Evolutionary conservation across 2,329 filamentous ascomycete genomes (phyloP), one percentile per base, ranked within the genome.

Genomic region (Graphilbum sp.): DNA sequence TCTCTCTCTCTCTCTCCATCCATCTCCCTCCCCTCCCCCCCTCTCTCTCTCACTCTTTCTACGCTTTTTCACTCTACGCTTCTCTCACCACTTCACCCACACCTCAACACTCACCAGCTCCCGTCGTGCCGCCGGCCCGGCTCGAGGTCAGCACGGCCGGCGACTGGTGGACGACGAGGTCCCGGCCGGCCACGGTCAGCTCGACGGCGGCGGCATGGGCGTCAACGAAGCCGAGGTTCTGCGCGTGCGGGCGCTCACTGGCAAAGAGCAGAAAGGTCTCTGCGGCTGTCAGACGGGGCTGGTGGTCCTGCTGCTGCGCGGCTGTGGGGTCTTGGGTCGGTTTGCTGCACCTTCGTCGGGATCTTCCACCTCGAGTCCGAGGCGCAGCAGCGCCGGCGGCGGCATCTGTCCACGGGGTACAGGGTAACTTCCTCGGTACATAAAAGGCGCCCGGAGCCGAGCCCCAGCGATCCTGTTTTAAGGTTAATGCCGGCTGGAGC

Each of bases 241-340:
- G 72, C 9, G 44, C 45, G 12, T 79, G 80, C 0, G 80, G 75
- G 20, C 84, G 72, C 16, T 73, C 61, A 52, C 80, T 75, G 32
- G 84, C 79, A 63, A 93, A 95, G 39, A 95, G 67, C 29, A 87
- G 60, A 52, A 93, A 95, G 5, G 84, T 83, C 61, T 96, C 88
- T 94, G 19, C 3, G 15, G 13, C 27, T 13, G 11, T 12, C 27
- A 10, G 15, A 29, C 10, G n/a, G n/a, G n/a, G n/a, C n/a, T n/a
- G n/a, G n/a, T n/a, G n/a, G n/a, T n/a, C n/a, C n/a, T n/a, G n/a
- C n/a, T n/a, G n/a, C n/a, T n/a, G n/a, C n/a, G n/a, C n/a, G n/a
- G n/a, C n/a, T n/a, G n/a, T n/a, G n/a, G n/a, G n/a, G n/a, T n/a
- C n/a, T n/a, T n/a, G n/a, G n/a, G n/a, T n/a, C n/a, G n/a, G n/a